Conservation (phyloP, 2,329 filamentous ascomycete genomes). For the Fusarium sp. region DNA sequence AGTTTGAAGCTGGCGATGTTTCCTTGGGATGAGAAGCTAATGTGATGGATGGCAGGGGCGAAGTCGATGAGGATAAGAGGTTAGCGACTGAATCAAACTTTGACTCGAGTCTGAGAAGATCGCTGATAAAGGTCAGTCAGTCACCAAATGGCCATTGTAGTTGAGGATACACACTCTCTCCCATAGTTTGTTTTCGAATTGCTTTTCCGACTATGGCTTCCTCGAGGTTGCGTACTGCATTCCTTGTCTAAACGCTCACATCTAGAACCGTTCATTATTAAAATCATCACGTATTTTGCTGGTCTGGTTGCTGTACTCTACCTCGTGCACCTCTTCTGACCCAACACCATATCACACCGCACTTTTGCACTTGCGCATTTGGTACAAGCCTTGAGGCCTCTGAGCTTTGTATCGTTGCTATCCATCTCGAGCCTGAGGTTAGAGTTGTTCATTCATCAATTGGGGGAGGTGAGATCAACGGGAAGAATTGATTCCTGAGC, state of each 20-base stretch:
- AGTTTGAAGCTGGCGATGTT: not conserved
- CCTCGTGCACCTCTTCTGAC: constrained; percentile 25
- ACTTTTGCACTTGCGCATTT: constrained; percentile 22
- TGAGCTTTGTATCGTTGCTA: not conserved
- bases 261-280: not conserved
- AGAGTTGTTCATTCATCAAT: not conserved
- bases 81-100: constrained; percentile 31
- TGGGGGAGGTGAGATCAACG: not conserved
- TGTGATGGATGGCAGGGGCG: not conserved
- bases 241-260: constrained; percentile 26
- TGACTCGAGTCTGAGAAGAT: constrained; percentile 19
- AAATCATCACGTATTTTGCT: no score
- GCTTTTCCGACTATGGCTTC: constrained; percentile 15
- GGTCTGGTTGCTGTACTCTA: not conserved
- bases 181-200: constrained; percentile 7
- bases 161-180: constrained; percentile 2
- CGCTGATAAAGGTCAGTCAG: not conserved
- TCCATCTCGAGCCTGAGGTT: constrained; percentile 2
- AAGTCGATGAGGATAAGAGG: constrained; percentile 5
- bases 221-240: constrained; percentile 10
- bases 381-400: constrained; percentile 17
- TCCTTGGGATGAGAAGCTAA: not conserved
- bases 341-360: constrained; percentile 16
- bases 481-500: not conserved
- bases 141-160: accelerated